Evolutionary conservation across 2,329 filamentous ascomycete species (phyloP), one percentile per base, ranked within the genome.

Genomic region (Botrytis fabae): DNA sequence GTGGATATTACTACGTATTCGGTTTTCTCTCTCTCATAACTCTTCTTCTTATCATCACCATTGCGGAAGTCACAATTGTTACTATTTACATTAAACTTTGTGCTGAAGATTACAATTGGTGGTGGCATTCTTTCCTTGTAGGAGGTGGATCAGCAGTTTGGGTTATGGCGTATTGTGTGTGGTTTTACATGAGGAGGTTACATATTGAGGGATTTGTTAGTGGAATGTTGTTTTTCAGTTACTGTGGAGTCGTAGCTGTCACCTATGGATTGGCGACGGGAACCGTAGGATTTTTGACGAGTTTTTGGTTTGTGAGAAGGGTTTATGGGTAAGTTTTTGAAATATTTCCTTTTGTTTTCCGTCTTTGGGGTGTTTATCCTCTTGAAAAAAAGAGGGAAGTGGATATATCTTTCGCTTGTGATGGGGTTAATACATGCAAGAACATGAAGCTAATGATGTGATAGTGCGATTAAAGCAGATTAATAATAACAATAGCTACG

Each of bases 1-100:
- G 90, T 79, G 93, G 93, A 10, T 97, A 95, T 82, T 97, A 97
- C 83, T 97, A 97, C 82, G 91, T 97, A 35, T 97, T 96, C 80
- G 94, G 94, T 18, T 97, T 95, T 84, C 83, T 96, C 75, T 90
- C 91, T 12, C 89, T 94, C 25, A 91, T 96, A 16, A 90, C 86
- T 38, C 84, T 89, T 18, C 92, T 96, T 73, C 83, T 96, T 14
- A 85, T 94, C 44, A 82, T 96, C 60, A 94, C 93, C 0, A 89
- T 97, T 44, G 89, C 93, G 77, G 93, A 96, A 83, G 93, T 95
- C 69, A 95, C 93, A 0, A 89, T 97, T 35, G 93, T 97, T 73
- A 90, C 91, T 2, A 92, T 94, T 25, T 97, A 97, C 82, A 88
- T 93, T 65, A 92, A 93, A 83, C 88, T 97, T 28, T 95, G 93